These are phyloP conservation scores for Solanum phureja DNA, from an alignment of 257 asterid genomes.

Conservation along the genomic window DNA sequence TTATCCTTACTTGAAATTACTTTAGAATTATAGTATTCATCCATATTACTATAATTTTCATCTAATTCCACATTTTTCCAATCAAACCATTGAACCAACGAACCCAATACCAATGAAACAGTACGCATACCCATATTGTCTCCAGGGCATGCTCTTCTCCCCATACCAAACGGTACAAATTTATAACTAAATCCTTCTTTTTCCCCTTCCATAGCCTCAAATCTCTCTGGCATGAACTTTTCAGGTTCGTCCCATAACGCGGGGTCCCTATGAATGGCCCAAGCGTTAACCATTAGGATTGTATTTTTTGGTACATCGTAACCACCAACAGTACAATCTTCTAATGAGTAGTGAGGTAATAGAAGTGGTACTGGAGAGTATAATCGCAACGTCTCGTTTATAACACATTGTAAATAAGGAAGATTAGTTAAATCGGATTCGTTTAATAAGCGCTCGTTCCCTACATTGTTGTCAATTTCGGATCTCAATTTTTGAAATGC, in stretches of 20 bases:
- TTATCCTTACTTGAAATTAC: conserved; percentile 16
- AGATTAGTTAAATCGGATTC: conserved; percentile 42
- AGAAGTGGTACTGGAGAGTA: conserved; percentile 40
- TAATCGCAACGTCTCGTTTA: conserved; percentile 44
- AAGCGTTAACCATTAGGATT: conserved; percentile 33
- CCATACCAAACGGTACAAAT: conserved; percentile 46
- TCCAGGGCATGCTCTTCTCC: conserved; percentile 59
- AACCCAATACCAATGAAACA: conserved; percentile 35
- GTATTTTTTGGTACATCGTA: conserved; percentile 31
- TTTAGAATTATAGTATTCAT: background rate
- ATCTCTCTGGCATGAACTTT: conserved; percentile 40
- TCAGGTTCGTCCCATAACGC: conserved; percentile 39
- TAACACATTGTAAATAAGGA: conserved; percentile 33
- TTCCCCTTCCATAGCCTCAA: conserved; percentile 13
- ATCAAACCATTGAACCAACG: conserved; percentile 45
- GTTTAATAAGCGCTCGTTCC: conserved; percentile 22
- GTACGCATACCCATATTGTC: conserved; percentile 26
- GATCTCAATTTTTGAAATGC: conserved; percentile 19
- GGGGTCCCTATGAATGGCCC: conserved; percentile 51
- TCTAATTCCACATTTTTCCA: conserved; percentile 18
- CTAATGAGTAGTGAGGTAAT: conserved; percentile 34
- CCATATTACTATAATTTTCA: conserved; percentile 9
- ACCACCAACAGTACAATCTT: conserved; percentile 27
- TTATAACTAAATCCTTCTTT: conserved; percentile 12
- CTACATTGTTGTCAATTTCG: conserved; percentile 39